These are phyloP conservation scores for Beauveria sp. DNA, from an alignment of 2,329 filamentous ascomycete genomes.

Conservation along the genomic window DNA sequence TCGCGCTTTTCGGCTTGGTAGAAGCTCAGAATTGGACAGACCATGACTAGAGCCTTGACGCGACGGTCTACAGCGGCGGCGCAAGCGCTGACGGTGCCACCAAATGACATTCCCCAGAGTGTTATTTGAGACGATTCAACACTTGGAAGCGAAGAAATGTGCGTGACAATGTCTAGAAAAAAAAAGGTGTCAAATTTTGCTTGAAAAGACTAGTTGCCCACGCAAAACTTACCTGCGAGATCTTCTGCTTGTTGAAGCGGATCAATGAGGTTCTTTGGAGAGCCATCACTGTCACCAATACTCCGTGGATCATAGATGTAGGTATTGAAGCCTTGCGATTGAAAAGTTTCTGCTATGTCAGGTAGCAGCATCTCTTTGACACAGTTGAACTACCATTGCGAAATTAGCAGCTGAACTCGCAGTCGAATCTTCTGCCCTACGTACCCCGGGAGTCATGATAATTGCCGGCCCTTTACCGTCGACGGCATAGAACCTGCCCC, in stretches of 20 bases:
- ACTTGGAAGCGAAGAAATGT: slow-evolving; percentile 34
- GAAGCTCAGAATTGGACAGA: not conserved
- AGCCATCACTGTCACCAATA: slow-evolving; percentile 29
- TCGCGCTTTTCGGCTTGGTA: slow-evolving; percentile 4
- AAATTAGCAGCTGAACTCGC: not conserved
- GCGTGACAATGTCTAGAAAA: slow-evolving; percentile 28
- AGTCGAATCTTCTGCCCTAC: slow-evolving; percentile 2
- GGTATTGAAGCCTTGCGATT: slow-evolving; percentile 25
- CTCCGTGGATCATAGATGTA: slow-evolving; percentile 29
- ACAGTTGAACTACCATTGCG: slow-evolving; percentile 11
- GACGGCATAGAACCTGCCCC: slow-evolving; percentile 29
- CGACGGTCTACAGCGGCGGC: slow-evolving; percentile 21
- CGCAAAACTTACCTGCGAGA: slow-evolving; percentile 13
- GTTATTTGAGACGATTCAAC: slow-evolving; percentile 22
- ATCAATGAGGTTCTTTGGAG: slow-evolving; percentile 28
- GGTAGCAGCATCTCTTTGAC: slow-evolving; percentile 26
- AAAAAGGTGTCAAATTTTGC: not conserved
- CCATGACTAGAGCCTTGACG: not conserved
- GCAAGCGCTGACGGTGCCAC: slow-evolving; percentile 18
- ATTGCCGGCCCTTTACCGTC: slow-evolving; percentile 19
- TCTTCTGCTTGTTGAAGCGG: not conserved
- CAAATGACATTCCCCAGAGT: slow-evolving; percentile 24
- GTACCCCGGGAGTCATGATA: slow-evolving; percentile 22
- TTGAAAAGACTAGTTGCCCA: not conserved
- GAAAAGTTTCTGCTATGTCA: slow-evolving; percentile 25